Evolutionary conservation across 768 basidiomycete species (phyloP).

Genomic region (Collybiopsis confluens): DNA sequence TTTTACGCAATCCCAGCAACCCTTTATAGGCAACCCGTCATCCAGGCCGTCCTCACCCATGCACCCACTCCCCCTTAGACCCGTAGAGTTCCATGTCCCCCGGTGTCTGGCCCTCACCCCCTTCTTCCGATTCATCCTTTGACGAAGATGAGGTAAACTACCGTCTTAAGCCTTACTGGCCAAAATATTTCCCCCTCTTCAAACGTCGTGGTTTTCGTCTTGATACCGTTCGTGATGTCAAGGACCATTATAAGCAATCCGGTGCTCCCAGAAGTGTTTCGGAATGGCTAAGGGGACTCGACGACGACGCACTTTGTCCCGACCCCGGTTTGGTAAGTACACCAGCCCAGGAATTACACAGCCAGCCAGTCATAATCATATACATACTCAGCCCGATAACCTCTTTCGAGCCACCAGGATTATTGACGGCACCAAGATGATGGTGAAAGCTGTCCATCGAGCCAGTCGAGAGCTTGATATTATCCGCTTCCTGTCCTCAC

Average conservation of each 20-base stretch:
- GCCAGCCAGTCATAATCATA: no score
- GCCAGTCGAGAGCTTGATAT: slow-evolving; percentile 60
- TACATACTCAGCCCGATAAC: slow-evolving; percentile 76
- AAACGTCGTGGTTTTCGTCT: slow-evolving; percentile 53
- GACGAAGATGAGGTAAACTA: slow-evolving; percentile 58
- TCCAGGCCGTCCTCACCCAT: no score
- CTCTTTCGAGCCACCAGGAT: slow-evolving; percentile 63
- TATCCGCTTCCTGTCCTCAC: slow-evolving; percentile 50
- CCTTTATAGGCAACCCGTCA: slow-evolving; percentile 12
- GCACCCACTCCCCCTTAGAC: background rate
- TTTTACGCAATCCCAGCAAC: slow-evolving; percentile 9
- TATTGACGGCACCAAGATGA: slow-evolving; percentile 46
- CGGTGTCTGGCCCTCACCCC: slow-evolving; percentile 29
- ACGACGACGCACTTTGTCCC: slow-evolving; percentile 61
- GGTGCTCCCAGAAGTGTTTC: background rate
- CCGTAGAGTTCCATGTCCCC: slow-evolving; percentile 8
- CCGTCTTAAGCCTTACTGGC: slow-evolving; percentile 62
- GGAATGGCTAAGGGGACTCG: slow-evolving; percentile 23
- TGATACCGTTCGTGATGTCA: slow-evolving; percentile 67
- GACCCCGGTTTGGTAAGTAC: slow-evolving; percentile 65
- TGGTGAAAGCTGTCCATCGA: slow-evolving; percentile 67
- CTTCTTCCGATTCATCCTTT: slow-evolving; percentile 47
- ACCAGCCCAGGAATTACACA: no score
- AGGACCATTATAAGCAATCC: slow-evolving; percentile 42
- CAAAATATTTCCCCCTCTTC: slow-evolving; percentile 44